These are phyloP conservation scores for Verticillium isaacii DNA, from an alignment of 2,329 filamentous ascomycete genomes.

Conservation along the genomic window DNA sequence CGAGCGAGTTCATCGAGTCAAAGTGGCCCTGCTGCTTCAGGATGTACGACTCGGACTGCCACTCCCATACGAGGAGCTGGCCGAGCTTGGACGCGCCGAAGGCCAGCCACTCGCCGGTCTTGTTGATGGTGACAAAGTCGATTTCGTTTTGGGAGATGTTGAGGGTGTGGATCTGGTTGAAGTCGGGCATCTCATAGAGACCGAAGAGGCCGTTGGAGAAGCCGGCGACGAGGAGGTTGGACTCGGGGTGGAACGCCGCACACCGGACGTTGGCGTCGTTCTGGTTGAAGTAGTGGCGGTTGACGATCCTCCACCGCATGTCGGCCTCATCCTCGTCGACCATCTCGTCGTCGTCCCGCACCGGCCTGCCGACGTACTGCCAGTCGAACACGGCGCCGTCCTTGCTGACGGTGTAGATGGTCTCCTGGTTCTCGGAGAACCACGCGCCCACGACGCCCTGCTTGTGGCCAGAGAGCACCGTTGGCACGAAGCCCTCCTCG, in stretches of 20 bases:
- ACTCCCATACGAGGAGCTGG: constrained; percentile 97
- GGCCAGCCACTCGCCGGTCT: constrained; percentile 92
- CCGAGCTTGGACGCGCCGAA: constrained; percentile 94
- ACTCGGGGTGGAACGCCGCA: constrained; percentile 80
- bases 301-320: constrained; percentile 84
- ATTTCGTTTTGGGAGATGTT: constrained; percentile 98
- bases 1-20: constrained; percentile 88
- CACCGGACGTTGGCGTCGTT: constrained; percentile 82
- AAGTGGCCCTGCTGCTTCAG: constrained; percentile 97
- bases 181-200: constrained; percentile 92
- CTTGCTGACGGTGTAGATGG: constrained; percentile 92
- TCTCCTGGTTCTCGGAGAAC: constrained; percentile 93
- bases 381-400: constrained; percentile 96
- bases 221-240: constrained; percentile 90
- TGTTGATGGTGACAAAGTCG: constrained; percentile 90
- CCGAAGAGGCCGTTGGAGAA: constrained; percentile 94
- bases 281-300: constrained; percentile 92
- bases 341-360: constrained; percentile 52
- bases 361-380: constrained; percentile 69
- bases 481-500: constrained; percentile 85
- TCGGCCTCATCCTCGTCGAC: constrained; percentile 54
- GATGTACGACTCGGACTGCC: constrained; percentile 98
- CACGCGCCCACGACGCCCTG: constrained; percentile 91
- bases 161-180: constrained; percentile 86
- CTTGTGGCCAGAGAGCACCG: constrained; percentile 84